A percentile compares a stretch with the other conserved stretches of the same genome.
phyloP scores from a whole-genome alignment of 2,329 filamentous ascomycete genomes.

The Amauroascus niger region DNA sequence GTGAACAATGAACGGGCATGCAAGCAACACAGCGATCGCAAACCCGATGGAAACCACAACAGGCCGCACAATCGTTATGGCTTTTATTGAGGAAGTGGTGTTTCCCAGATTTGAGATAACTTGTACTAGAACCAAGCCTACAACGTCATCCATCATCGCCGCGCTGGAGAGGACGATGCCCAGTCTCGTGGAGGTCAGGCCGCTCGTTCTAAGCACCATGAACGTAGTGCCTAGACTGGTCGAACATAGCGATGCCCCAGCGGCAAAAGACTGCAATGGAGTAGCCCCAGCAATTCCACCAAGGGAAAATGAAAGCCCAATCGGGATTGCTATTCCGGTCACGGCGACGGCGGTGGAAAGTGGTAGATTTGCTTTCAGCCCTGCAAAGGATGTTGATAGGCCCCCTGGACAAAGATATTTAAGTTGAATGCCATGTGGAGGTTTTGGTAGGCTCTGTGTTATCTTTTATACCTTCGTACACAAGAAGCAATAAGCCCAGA shows the following conservation, averaged over 20 bases:
- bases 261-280: slow-evolving; percentile 56
- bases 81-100: slow-evolving; percentile 8
- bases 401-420: too few relatives aligned
- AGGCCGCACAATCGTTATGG: slow-evolving; percentile 43
- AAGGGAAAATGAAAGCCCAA: slow-evolving; percentile 56
- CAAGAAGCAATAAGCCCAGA: slow-evolving; percentile 59
- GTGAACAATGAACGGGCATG: slow-evolving; percentile 23
- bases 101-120: slow-evolving; percentile 58
- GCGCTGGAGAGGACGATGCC: slow-evolving; percentile 59
- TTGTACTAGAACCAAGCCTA: slow-evolving; percentile 67
- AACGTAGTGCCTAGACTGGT: slow-evolving; percentile 66
- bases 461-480: slow-evolving; percentile 62
- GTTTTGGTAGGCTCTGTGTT: too few relatives aligned
- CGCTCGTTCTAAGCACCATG: slow-evolving; percentile 53
- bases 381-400: slow-evolving; percentile 45
- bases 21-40: slow-evolving; percentile 19
- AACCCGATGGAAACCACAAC: slow-evolving; percentile 29
- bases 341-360: slow-evolving; percentile 54
- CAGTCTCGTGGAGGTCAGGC: slow-evolving; percentile 45
- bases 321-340: slow-evolving; percentile 55
- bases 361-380: slow-evolving; percentile 50
- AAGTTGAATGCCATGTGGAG: too few relatives aligned
- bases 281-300: slow-evolving; percentile 38
- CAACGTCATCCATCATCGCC: slow-evolving; percentile 74
- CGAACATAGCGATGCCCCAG: slow-evolving; percentile 62